Evolutionary conservation across 2,329 filamentous ascomycete genomes (phyloP).

Genomic region (Microdochium paspali): DNA sequence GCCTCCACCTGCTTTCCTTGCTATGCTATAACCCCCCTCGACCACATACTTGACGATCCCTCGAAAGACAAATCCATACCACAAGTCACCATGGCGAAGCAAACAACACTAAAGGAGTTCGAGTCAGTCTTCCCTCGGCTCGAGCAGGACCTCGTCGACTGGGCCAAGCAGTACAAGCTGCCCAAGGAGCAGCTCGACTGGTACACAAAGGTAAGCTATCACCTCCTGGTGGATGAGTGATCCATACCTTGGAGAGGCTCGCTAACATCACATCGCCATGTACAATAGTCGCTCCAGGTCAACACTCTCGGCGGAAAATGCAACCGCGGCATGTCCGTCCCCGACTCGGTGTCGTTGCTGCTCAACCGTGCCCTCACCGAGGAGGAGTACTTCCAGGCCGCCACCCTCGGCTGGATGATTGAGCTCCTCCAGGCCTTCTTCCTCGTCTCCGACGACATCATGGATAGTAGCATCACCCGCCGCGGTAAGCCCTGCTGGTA

Average conservation of each 20-base stretch:
- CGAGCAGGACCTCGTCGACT: slow-evolving; percentile 68
- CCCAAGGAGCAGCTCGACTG: slow-evolving; percentile 74
- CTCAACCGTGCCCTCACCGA: slow-evolving; percentile 61
- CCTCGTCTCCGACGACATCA: slow-evolving; percentile 96
- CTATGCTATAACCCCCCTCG: background rate
- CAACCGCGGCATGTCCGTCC: slow-evolving; percentile 96
- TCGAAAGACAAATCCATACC: slow-evolving; percentile 2
- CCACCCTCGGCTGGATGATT: slow-evolving; percentile 91
- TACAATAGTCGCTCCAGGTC: slow-evolving; percentile 66
- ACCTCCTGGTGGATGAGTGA: no score
- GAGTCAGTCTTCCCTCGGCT: slow-evolving; percentile 84
- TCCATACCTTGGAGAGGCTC: no score
- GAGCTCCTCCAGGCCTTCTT: slow-evolving; percentile 98
- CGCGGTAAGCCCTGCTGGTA: slow-evolving; percentile 97
- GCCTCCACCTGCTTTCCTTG: background rate
- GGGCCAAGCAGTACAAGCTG: slow-evolving; percentile 74
- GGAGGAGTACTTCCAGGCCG: slow-evolving; percentile 80
- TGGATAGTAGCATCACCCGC: slow-evolving; percentile 92
- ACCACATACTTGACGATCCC: background rate
- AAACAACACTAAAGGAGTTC: slow-evolving; percentile 75
- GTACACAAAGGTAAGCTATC: slow-evolving; percentile 63
- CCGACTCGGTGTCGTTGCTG: slow-evolving; percentile 79
- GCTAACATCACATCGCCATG: no score
- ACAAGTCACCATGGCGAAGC: slow-evolving; percentile 50
- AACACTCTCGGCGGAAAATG: slow-evolving; percentile 95